A percentile compares a stretch with the other conserved stretches of the same genome.
phyloP scores from a whole-genome alignment of 1,139 yeast genomes.

The Eremothecium cymbalariae region DNA sequence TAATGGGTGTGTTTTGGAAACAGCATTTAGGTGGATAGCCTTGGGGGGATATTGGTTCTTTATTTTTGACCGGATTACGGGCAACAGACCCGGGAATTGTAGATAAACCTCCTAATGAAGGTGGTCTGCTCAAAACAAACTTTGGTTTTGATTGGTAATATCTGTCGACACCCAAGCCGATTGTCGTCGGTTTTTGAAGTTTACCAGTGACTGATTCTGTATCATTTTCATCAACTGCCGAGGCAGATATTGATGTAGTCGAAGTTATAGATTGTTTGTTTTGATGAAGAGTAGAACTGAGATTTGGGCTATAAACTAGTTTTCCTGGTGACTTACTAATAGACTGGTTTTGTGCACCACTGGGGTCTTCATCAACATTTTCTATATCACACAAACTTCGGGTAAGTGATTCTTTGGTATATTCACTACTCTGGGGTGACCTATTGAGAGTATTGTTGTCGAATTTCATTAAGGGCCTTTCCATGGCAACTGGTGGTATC shows the following conservation, averaged over 20 bases:
- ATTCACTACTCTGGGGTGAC: too few species aligned
- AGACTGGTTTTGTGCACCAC: not conserved
- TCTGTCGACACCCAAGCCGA: constrained; percentile 7
- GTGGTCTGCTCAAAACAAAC: constrained; percentile 11
- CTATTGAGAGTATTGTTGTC: too few species aligned
- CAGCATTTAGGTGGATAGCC: constrained; percentile 23
- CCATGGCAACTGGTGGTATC: constrained; percentile 8
- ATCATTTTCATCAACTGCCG: constrained; percentile 10
- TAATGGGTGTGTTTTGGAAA: constrained; percentile 29
- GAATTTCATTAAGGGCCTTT: too few species aligned
- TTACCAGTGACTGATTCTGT: not conserved
- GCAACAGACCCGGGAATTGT: constrained; percentile 26
- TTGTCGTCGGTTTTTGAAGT: not conserved
- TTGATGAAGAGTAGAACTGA: not conserved
- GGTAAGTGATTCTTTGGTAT: too few species aligned
- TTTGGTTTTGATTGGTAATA: constrained; percentile 1
- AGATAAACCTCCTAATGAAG: constrained; percentile 20
- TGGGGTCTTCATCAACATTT: too few species aligned
- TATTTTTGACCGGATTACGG: constrained; percentile 21
- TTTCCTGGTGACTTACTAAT: not conserved
- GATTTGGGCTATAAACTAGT: not conserved
- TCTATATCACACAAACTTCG: too few species aligned
- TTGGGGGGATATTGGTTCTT: constrained; percentile 8
- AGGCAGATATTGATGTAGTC: constrained; percentile 13
- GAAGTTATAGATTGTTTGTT: constrained; percentile 4